These are phyloP conservation scores for Candida fluviatilis DNA, from an alignment of 805 yeast genomes.

Conservation along the genomic window DNA sequence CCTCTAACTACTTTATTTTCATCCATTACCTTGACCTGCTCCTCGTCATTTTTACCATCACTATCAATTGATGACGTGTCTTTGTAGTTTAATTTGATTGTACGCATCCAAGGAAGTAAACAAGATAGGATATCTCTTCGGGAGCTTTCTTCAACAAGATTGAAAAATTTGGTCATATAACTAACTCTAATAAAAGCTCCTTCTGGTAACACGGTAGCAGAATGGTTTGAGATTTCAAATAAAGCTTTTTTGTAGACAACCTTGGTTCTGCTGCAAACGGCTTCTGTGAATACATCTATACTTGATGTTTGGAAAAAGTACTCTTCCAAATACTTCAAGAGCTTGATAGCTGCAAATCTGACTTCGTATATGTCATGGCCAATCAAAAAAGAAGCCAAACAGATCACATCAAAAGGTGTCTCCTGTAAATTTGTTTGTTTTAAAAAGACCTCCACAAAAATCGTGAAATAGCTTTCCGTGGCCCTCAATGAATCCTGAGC, in stretches of 20 bases:
- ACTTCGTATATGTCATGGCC: conserved; percentile 70
- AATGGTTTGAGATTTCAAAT: conserved; percentile 69
- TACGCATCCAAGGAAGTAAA: conserved; percentile 89
- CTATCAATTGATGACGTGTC: neutral
- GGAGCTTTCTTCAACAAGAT: conserved; percentile 50
- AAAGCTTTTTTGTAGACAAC: conserved; percentile 86
- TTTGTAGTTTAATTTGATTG: conserved; percentile 53
- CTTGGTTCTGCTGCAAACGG: conserved; percentile 69
- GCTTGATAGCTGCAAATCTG: conserved; percentile 65
- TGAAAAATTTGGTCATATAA: conserved; percentile 65
- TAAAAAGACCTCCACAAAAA: conserved; percentile 62
- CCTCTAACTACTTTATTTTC: neutral
- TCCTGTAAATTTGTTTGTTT: conserved; percentile 45
- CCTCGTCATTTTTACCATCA: conserved; percentile 4
- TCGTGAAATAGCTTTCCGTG: conserved; percentile 65
- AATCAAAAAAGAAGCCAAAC: conserved; percentile 72
- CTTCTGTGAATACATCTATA: conserved; percentile 58
- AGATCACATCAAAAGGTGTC: conserved; percentile 60
- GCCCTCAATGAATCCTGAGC: conserved; percentile 48
- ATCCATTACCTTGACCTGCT: conserved; percentile 3
- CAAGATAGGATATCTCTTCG: conserved; percentile 78
- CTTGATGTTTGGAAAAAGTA: conserved; percentile 41
- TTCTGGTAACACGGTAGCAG: conserved; percentile 58
- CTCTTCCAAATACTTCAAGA: conserved; percentile 65
- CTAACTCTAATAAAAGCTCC: conserved; percentile 62